Evolutionary conservation across 73 alveolate species (phyloP), one percentile per base, ranked within the genome.

Genomic region (Symbiodinium pilosum): DNA sequence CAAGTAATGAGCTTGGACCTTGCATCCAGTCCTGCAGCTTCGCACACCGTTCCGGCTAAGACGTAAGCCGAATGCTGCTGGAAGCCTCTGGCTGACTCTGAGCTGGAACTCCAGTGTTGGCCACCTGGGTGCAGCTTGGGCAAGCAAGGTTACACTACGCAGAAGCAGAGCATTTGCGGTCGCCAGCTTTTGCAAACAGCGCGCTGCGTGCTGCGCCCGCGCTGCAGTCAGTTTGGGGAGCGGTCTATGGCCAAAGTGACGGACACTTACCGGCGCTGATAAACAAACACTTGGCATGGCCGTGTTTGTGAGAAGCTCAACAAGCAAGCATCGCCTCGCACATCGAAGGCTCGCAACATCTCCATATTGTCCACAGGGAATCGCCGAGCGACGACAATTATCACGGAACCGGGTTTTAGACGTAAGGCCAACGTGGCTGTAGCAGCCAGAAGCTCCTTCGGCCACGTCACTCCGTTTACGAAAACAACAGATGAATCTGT

Each of bases 391-490:
- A 91, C 89, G 24, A 91, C 54, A 8, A 91, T 30, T 56, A 91
- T 24, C 40, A 91, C 32, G 7, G 51, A 26, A 7, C 87, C 87
- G 2, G 87, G 87, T 30, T 81, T 73, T 16, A 73, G 85, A 14
- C 43, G 44, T 21, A 73, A 28, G 12, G 85, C 85, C 44, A 73
- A n/a, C 85, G 30, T 75, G 14, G 42, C 86, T 3, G 81, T 11
- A n/a, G 68, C 88, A 7, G 52, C 40, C 32, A 91, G 20, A 40
- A 91, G 36, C 30, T 52, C 32, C 7, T 11, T n/a, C 40, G 97
- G 97, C 97, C 97, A 91, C 20, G 97, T 91, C 39, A 91, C 97
- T 32, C 97, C 97, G 52, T 91, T 91, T 42, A 43, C 97, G n/a
- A 91, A 91, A 39, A 91, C 88, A 43, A 91, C 88, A 11, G 97